A percentile compares a stretch with the other conserved stretches of the same genome.
Evolutionary conservation across 2,329 filamentous ascomycete species (phyloP).

Genomic region (Periglandula ipomoeae): DNA sequence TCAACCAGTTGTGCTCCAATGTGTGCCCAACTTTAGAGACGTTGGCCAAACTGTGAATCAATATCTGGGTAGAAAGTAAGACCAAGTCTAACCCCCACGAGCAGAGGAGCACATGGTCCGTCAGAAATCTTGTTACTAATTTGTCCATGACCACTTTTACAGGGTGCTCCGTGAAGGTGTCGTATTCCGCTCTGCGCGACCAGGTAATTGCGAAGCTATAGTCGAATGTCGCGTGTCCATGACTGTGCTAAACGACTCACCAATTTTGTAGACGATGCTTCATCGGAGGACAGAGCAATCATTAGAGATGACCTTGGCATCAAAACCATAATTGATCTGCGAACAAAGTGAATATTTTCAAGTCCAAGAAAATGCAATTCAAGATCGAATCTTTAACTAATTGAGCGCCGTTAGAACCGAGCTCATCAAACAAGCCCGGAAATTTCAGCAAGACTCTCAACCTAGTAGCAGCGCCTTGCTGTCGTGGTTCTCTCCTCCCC

Average conservation of each 20-base stretch:
- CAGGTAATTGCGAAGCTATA: too few species aligned
- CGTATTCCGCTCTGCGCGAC: conserved; percentile 60
- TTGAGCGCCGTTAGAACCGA: too few species aligned
- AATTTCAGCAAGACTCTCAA: conserved; percentile 36
- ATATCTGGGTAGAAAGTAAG: conserved; percentile 44
- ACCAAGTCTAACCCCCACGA: not conserved
- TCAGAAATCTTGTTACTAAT: too few species aligned
- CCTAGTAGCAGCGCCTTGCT: conserved; percentile 28
- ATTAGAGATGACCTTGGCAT: conserved; percentile 55
- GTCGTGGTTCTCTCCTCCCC: conserved; percentile 36
- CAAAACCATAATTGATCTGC: conserved; percentile 67
- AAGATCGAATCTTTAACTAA: too few species aligned
- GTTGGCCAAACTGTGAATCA: conserved; percentile 59
- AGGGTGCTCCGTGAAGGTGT: conserved; percentile 45
- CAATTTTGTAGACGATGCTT: conserved; percentile 56
- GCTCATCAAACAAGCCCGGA: conserved; percentile 58
- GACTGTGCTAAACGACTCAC: too few species aligned
- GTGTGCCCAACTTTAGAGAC: conserved; percentile 66
- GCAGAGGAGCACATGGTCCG: not conserved
- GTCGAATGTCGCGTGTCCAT: too few species aligned
- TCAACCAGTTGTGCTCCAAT: conserved; percentile 13
- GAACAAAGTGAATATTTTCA: conserved; percentile 73
- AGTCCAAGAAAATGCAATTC: too few species aligned
- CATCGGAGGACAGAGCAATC: conserved; percentile 49
- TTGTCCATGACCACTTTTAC: not conserved